A percentile compares a stretch with the other conserved stretches of the same genome.
These are phyloP conservation scores for Fusarium sp. DNA, from an alignment of 2,329 filamentous ascomycete genomes.

Conservation along the genomic window DNA sequence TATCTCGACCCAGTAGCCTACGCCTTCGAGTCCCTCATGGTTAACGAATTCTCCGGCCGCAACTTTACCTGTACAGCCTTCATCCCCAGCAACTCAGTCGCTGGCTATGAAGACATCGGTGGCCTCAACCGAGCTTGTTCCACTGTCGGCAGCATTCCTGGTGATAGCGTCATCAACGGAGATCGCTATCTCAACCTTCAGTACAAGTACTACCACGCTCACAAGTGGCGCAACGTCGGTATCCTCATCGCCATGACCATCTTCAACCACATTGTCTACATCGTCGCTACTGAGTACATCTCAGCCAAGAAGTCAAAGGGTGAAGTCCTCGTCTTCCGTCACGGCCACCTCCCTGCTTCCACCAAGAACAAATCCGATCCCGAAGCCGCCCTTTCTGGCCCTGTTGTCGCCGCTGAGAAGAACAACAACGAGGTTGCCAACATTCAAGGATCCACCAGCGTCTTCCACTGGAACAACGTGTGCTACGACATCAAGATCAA, in stretches of 20 bases:
- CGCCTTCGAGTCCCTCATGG: slow-evolving; percentile 71
- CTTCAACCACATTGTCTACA: slow-evolving; percentile 58
- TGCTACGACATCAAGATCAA: slow-evolving; percentile 78
- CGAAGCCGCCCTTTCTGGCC: slow-evolving; percentile 32
- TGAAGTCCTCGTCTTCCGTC: slow-evolving; percentile 67
- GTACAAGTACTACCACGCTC: slow-evolving; percentile 57
- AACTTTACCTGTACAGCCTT: slow-evolving; percentile 39
- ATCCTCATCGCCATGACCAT: slow-evolving; percentile 63
- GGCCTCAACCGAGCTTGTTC: slow-evolving; percentile 54
- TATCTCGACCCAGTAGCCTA: slow-evolving; percentile 73
- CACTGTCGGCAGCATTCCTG: slow-evolving; percentile 57
- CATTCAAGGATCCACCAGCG: slow-evolving; percentile 41
- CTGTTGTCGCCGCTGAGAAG: slow-evolving; percentile 35
- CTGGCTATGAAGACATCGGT: slow-evolving; percentile 43
- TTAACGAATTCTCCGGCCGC: slow-evolving; percentile 68
- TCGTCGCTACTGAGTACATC: slow-evolving; percentile 59
- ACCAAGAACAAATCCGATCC: slow-evolving; percentile 31
- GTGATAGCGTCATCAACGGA: slow-evolving; percentile 55
- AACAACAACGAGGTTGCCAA: slow-evolving; percentile 5
- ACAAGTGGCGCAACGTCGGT: slow-evolving; percentile 66
- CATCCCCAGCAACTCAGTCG: slow-evolving; percentile 38
- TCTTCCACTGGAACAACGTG: slow-evolving; percentile 78
- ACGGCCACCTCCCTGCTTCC: slow-evolving; percentile 46
- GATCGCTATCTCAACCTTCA: slow-evolving; percentile 56
- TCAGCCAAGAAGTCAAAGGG: slow-evolving; percentile 65